Percentiles rank a stretch among this genome's conserved stretches.
Evolutionary conservation across 257 asterid genomes (phyloP).

Genomic region (Nicotiana sylvestris): DNA sequence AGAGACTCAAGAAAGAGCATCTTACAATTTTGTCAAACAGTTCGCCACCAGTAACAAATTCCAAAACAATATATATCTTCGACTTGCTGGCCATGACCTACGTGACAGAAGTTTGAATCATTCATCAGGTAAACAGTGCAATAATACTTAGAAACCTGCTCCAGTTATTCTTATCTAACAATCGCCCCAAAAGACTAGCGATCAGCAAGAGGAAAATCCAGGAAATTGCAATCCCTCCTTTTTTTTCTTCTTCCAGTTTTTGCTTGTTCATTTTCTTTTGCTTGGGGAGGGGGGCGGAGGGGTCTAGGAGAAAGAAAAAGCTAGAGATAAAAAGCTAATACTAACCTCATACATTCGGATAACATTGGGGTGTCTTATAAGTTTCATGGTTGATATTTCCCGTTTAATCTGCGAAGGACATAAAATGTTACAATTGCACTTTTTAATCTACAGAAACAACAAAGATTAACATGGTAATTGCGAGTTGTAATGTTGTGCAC

Average conservation of each 20-base stretch:
- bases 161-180: background rate
- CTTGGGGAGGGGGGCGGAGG: background rate
- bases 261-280: background rate
- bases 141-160: background rate
- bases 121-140: conserved; percentile 2
- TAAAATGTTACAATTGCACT: background rate
- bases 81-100: conserved; percentile 99
- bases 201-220: background rate
- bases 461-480: background rate
- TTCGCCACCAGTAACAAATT: conserved; percentile 96
- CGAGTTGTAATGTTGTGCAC: background rate
- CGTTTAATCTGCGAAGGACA: conserved; percentile 72
- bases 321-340: background rate
- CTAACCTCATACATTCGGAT: conserved; percentile 90
- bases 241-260: background rate
- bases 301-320: background rate
- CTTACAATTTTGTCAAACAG: conserved; percentile 89
- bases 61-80: conserved; percentile 87
- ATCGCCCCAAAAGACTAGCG: background rate
- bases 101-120: conserved; percentile 21
- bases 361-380: conserved; percentile 88
- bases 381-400: conserved; percentile 92
- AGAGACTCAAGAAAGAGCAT: background rate
- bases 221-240: background rate
- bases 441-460: conserved; percentile 1